A percentile compares a stretch with the other conserved stretches of the same genome.
Conservation (phyloP, 768 basidiomycete species). For the Tricholoma matsutake region DNA sequence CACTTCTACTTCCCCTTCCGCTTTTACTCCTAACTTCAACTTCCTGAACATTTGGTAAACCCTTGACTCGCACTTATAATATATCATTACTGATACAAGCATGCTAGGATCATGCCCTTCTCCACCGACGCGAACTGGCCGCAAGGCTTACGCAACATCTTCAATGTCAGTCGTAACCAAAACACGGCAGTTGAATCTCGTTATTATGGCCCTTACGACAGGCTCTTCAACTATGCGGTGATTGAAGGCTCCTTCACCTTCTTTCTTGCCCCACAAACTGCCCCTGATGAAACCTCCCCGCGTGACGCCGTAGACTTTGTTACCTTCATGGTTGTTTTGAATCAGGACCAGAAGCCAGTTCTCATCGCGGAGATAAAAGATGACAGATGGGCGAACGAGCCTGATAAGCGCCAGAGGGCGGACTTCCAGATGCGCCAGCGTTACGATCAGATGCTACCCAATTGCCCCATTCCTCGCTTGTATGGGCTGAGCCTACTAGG, state of each 20-base stretch:
- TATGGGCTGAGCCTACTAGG: slow-evolving; percentile 34
- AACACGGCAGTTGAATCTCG: background rate
- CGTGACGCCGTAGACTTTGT: slow-evolving; percentile 24
- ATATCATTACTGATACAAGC: background rate
- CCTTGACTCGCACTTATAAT: background rate
- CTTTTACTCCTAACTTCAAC: background rate
- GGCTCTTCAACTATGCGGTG: slow-evolving; percentile 33
- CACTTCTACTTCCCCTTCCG: background rate
- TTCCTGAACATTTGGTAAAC: background rate
- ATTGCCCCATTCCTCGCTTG: slow-evolving; percentile 22
- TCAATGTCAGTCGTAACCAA: slow-evolving; percentile 8
- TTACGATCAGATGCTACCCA: slow-evolving; percentile 26
- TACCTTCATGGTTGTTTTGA: slow-evolving; percentile 29
- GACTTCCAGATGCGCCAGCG: slow-evolving; percentile 29
- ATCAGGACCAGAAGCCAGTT: slow-evolving; percentile 27
- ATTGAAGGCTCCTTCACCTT: slow-evolving; percentile 24
- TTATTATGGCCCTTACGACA: slow-evolving; percentile 39
- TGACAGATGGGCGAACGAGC: slow-evolving; percentile 23
- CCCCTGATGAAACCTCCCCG: slow-evolving; percentile 17
- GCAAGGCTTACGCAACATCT: slow-evolving; percentile 23
- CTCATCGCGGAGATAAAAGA: slow-evolving; percentile 32
- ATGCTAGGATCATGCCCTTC: slow-evolving; percentile 6
- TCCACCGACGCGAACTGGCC: slow-evolving; percentile 20
- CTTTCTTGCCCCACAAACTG: slow-evolving; percentile 30
- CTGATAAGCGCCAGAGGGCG: slow-evolving; percentile 26